Conservation (phyloP, 805 yeast genomes). For the Cyberlindnera mrakii region DNA sequence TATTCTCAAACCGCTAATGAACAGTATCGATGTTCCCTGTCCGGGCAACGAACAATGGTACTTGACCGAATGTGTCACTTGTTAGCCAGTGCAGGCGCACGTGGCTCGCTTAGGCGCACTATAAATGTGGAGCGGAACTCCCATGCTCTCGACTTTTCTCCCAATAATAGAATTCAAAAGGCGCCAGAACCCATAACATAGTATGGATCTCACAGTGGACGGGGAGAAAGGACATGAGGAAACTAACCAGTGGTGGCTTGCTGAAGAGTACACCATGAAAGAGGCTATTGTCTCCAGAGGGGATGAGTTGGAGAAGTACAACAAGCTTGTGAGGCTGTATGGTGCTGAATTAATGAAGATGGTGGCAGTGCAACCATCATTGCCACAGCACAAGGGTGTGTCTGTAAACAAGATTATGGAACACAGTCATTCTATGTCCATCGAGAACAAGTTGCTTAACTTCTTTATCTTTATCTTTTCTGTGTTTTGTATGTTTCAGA, state of each 20-base stretch:
- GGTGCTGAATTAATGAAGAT: constrained; percentile 12
- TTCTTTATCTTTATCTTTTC: constrained; percentile 14
- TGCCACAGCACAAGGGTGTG: background rate
- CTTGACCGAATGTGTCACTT: too few species aligned
- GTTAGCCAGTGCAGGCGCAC: too few species aligned
- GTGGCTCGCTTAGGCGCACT: too few species aligned
- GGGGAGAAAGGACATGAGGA: background rate
- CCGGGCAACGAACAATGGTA: too few species aligned
- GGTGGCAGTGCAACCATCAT: constrained; percentile 2
- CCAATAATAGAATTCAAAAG: too few species aligned
- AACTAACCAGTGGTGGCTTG: background rate
- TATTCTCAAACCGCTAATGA: too few species aligned
- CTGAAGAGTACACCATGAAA: constrained; percentile 2
- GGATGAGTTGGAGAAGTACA: constrained; percentile 11
- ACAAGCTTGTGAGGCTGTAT: constrained; percentile 10
- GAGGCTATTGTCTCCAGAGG: constrained; percentile 11
- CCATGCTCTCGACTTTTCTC: too few species aligned
- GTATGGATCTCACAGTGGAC: background rate
- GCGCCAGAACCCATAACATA: background rate
- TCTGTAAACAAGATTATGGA: constrained; percentile 14
- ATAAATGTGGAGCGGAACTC: too few species aligned
- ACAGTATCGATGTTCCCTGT: too few species aligned
- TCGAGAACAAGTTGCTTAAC: constrained; percentile 16
- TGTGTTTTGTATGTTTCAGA: constrained; percentile 13
- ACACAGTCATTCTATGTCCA: constrained; percentile 7